Base-by-base conservation (phyloP, 1,139 yeast genomes). In the Geotrichum candidum region DNA sequence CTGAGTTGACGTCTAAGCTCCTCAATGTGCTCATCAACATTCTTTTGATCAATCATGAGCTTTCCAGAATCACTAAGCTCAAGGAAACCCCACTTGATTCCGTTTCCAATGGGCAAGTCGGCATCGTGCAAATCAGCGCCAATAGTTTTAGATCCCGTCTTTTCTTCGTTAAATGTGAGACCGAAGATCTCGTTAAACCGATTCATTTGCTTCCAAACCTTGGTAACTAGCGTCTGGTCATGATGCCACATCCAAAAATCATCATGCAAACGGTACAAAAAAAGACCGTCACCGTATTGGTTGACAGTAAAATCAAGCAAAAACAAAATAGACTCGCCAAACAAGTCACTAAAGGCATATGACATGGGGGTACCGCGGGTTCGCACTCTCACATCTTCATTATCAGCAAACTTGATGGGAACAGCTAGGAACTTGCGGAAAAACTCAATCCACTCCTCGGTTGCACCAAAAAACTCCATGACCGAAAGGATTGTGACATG, bases 211-310 rank as follows among this genome's bases (percentile, higher is more conserved):
- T 31, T 25, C 68, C 68, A 65, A 9, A 65, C 65, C n/a, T 23
- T 54, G 33, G 67, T 68, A 25, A 65, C 60, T 18, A 46, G 35
- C 2, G 46, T 35, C 22, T 54, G 38, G 48, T 45, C 45, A n/a
- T 55, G 53, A 25, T 65, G 65, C 68, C 68, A 66, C 18, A 65
- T 50, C 68, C 68, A 66, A 51, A 66, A 61, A 51, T 66, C 68
- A 48, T 66, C 68, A 56, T 64, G 65, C 46, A 64, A 48, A 10
- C 68, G 61, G 62, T 64, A 65, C 57, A 66, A 45, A 31, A 60
- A 58, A 2, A 53, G 53, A 2, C 68, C 68, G 5, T 61, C 31
- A 4, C 65, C 54, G 7, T 50, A 33, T 45, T 61, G 58, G 60
- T 61, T 63, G 48, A 65, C 65, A 1, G 64, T 60, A 53, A 46